Conservation (phyloP, 805 yeast genomes). For the Monosporozyma aquatica region DNA sequence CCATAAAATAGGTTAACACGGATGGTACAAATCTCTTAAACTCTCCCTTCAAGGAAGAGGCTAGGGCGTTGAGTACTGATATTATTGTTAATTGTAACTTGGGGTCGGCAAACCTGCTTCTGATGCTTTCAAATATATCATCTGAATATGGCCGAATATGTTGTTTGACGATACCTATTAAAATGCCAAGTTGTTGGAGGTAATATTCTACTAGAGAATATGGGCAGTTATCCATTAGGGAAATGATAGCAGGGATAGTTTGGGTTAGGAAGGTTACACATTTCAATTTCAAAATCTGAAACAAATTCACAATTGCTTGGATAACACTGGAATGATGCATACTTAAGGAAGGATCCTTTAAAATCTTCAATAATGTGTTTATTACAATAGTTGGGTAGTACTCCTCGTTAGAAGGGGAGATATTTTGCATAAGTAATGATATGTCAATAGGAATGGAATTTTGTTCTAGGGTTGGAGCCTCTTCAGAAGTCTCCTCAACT, state of each 20-base stretch:
- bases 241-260: conserved; percentile 74
- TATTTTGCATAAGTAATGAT: conserved; percentile 79
- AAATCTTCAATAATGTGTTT: conserved; percentile 65
- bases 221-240: conserved; percentile 71
- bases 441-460: conserved; percentile 85
- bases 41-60: conserved; percentile 81
- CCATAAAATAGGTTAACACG: conserved; percentile 61
- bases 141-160: conserved; percentile 75
- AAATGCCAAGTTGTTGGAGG: conserved; percentile 72
- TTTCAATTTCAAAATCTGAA: conserved; percentile 74
- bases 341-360: conserved; percentile 74
- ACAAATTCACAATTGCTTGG: conserved; percentile 82
- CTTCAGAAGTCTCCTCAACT: conserved; percentile 59
- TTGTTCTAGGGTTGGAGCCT: conserved; percentile 46
- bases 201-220: conserved; percentile 71
- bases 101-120: conserved; percentile 53
- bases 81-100: conserved; percentile 67
- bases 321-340: conserved; percentile 81
- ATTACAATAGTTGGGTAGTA: conserved; percentile 92
- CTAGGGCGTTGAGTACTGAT: conserved; percentile 67
- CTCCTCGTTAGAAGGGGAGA: conserved; percentile 83
- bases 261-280: conserved; percentile 81
- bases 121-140: conserved; percentile 60
- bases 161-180: conserved; percentile 74
- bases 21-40: conserved; percentile 73